A percentile compares a stretch with the other conserved stretches of the same genome.
phyloP scores from a whole-genome alignment of 495 filamentous ascomycete species.

The Pyrenula massariospora region DNA sequence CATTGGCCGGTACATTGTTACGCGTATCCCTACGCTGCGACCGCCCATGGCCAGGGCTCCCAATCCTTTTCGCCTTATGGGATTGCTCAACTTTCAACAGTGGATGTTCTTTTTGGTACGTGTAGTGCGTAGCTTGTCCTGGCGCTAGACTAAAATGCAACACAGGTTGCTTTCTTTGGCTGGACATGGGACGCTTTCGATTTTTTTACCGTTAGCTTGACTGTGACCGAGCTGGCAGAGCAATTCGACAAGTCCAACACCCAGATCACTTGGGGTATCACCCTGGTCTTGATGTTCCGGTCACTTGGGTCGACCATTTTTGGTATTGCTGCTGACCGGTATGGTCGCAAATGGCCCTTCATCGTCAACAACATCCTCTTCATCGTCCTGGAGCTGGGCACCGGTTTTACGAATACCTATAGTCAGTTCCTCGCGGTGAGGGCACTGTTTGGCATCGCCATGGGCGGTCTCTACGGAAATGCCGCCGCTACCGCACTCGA shows the following conservation, averaged over 20 bases:
- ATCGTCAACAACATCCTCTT: constrained; percentile 75
- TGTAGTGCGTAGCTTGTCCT: constrained; percentile 17
- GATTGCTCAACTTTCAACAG: constrained; percentile 59
- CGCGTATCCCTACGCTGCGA: constrained; percentile 59
- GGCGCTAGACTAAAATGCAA: constrained; percentile 1
- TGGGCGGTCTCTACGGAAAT: constrained; percentile 85
- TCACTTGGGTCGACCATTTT: constrained; percentile 64
- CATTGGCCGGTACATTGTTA: constrained; percentile 49
- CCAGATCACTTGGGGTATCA: constrained; percentile 87
- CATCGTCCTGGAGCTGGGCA: constrained; percentile 66
- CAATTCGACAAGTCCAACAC: constrained; percentile 54
- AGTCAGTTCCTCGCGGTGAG: constrained; percentile 67
- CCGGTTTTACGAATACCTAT: constrained; percentile 70
- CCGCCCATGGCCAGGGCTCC: constrained; percentile 69
- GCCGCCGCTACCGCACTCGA: constrained; percentile 78
- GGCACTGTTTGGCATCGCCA: constrained; percentile 79
- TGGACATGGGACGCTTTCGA: constrained; percentile 88
- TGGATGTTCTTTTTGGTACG: constrained; percentile 72
- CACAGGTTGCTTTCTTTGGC: constrained; percentile 47
- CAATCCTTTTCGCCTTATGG: constrained; percentile 63
- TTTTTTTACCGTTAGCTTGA: constrained; percentile 82
- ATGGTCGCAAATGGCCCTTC: constrained; percentile 82
- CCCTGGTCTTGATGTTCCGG: constrained; percentile 70
- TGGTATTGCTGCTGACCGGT: constrained; percentile 71
- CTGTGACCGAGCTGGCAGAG: constrained; percentile 53